These are phyloP conservation scores for Cercophora scortea DNA, from an alignment of 495 filamentous ascomycete species.

Conservation along the genomic window DNA sequence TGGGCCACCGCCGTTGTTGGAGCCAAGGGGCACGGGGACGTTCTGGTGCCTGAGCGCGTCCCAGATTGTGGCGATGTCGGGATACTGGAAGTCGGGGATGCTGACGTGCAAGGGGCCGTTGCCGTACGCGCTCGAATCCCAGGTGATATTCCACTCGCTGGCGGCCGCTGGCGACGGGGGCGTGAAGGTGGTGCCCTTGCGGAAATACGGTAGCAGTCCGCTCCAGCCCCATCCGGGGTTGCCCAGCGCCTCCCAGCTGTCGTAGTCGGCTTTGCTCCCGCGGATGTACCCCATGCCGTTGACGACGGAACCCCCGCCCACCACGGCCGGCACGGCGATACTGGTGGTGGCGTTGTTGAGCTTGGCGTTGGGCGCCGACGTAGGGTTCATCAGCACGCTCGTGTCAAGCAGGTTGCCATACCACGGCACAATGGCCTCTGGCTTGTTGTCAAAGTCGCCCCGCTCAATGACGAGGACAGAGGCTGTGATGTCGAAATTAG, in stretches of 20 bases:
- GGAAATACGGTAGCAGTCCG: constrained; percentile 33
- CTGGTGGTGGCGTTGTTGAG: constrained; percentile 17
- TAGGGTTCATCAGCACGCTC: constrained; percentile 14
- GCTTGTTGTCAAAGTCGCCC: constrained; percentile 20
- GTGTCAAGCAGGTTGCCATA: constrained; percentile 13
- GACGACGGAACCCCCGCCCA: constrained; percentile 35
- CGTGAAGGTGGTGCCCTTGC: constrained; percentile 31
- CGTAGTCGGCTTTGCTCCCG: constrained; percentile 51
- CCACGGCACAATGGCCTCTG: constrained; percentile 16
- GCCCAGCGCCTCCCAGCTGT: constrained; percentile 56
- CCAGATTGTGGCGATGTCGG: constrained; percentile 14
- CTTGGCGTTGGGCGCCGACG: constrained; percentile 17
- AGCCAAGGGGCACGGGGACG: not conserved
- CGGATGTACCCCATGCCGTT: constrained; percentile 40
- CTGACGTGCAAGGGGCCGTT: constrained; percentile 14
- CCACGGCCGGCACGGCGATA: constrained; percentile 21
- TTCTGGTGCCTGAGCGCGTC: constrained; percentile 8
- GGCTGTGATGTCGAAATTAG: constrained; percentile 2
- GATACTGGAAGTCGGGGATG: constrained; percentile 18
- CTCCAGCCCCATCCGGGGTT: constrained; percentile 55
- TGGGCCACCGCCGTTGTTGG: constrained; percentile 7
- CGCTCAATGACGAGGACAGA: constrained; percentile 42
- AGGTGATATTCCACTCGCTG: constrained; percentile 17
- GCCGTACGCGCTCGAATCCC: constrained; percentile 10
- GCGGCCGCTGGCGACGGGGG: constrained; percentile 20